Evolutionary conservation across 331 rosid genomes (phyloP), one percentile per base, ranked within the genome.

Genomic region (Telfairia occidentalis): DNA sequence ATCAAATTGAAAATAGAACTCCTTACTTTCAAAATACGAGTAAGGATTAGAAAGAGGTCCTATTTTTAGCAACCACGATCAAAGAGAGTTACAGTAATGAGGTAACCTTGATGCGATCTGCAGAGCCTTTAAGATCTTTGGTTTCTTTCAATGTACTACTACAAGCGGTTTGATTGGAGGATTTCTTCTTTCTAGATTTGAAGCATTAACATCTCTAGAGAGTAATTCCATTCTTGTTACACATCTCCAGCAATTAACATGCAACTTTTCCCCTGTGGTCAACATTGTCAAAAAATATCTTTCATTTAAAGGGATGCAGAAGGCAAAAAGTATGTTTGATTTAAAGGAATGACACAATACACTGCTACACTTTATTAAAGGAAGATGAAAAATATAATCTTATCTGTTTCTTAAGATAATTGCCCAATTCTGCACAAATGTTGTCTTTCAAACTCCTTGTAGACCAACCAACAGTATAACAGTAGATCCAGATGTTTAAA

Each of bases 401-500:
- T 32, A 60, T 74, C 67, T 73, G 99, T 77, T 95, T 95, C 89
- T 92, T 88, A 77, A 95, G 92, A 80, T 95, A 95, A 82, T 78
- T 82, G 37, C 97, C 92, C 80, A 95, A 85, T 76, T 95, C 92
- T 10, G 99, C 99, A 79, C 96, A 95, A 6, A 95, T 97, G 34
- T n/a, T n/a, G 99, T 95, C 86, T 95, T 95, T 83, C 99, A 97
- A 77, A 95, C 99, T 81, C 99, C 99, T 78, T 95, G 99, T 42
- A 95, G 90, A 82, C 99, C 99, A 77, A 97, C 99, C 90, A 95
- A 83, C 59, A 92, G 79, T 67, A 95, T 95, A 59, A 95, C 86
- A 66, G 96, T 95, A 34, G 99, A 96, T 55, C 90, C 90, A 23
- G 90, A 78, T 80, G 89, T 88, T 80, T 96, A 59, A 74, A 90